Evolutionary conservation across 2,329 filamentous ascomycete genomes (phyloP).

Genomic region (Zopfia rhizophila): DNA sequence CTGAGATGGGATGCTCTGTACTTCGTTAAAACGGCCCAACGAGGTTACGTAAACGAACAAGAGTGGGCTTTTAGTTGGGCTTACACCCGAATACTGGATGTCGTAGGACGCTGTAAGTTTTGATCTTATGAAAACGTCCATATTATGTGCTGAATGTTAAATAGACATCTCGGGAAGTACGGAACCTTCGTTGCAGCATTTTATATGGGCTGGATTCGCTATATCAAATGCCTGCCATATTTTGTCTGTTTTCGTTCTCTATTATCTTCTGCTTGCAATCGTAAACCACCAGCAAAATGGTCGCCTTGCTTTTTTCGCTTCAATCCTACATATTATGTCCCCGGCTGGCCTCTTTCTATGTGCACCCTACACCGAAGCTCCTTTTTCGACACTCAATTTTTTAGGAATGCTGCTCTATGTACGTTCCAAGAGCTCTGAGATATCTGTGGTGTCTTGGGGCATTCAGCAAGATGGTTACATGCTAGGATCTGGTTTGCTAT

Average conservation of each 20-base stretch:
- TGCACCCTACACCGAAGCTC: constrained; percentile 83
- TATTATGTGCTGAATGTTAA: constrained; percentile 48
- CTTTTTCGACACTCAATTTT: constrained; percentile 82
- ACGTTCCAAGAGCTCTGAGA: constrained; percentile 43
- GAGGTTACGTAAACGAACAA: constrained; percentile 79
- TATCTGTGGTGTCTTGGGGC: constrained; percentile 41
- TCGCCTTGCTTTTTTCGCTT: constrained; percentile 73
- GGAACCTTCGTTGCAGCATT: constrained; percentile 29
- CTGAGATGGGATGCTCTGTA: constrained; percentile 86
- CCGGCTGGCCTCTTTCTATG: constrained; percentile 91
- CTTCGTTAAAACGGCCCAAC: constrained; percentile 70
- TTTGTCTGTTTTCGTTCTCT: constrained; percentile 76
- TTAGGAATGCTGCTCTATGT: constrained; percentile 76
- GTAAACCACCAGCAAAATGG: constrained; percentile 39
- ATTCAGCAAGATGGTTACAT: constrained; percentile 55
- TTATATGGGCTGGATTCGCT: constrained; percentile 67
- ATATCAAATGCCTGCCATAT: constrained; percentile 81
- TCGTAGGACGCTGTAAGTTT: constrained; percentile 54
- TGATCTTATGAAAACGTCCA: constrained; percentile 8
- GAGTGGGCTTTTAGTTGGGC: constrained; percentile 83
- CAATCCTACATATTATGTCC: constrained; percentile 81
- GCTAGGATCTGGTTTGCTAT: constrained; percentile 72
- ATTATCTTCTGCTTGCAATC: constrained; percentile 70
- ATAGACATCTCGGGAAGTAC: constrained; percentile 30
- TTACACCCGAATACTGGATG: constrained; percentile 59